Base-by-base conservation (phyloP, 2,329 filamentous ascomycete species). In the Penicillium sp. region DNA sequence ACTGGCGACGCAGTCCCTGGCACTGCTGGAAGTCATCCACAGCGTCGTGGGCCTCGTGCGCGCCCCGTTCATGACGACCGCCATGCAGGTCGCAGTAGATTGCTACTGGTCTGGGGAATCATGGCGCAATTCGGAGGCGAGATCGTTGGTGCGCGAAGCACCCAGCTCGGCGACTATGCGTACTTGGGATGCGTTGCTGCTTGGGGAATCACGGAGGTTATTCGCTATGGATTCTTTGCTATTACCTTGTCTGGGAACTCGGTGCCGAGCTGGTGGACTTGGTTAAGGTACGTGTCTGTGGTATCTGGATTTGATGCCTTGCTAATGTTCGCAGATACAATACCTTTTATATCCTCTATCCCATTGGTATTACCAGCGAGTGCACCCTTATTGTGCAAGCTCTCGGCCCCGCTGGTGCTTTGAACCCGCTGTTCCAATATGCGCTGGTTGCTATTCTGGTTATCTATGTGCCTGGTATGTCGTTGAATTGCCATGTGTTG, bases 341-440 rank as follows among this genome's bases (percentile, higher is more conserved):
- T 74, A 92, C 90, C 7, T 99, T 99, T 77, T 91, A 91, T 67
- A 78, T 97, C 36, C 83, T 99, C 21, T 99, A 99, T 76, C 94
- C 94, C 1, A 72, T 97, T 56, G 94, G 94, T 40, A 97, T 97
- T 69, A 81, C 83, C 39, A 94, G 90, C 76, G 94, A 99, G 81
- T 90, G 89, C 67, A 85, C 83, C 75, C 82, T 97, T 67, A 86
- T 97, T 49, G 91, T 86, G 70, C 79, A 82, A 53, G 86, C 90
- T 1, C 82, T 88, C 46, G 80, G 75, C 11, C 86, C 74, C 13
- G 76, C 89, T 2, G 85, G 85, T 46, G 77, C 66, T 60, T 72
- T 77, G 61, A 78, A 73, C 61, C 78, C 70, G 59, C 76, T 74
- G 67, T 85, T 80, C 66, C 83, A 82, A 51, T 87, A 81, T 66